phyloP scores from a whole-genome alignment of 805 yeast genomes.

The Candida xyloterini region DNA sequence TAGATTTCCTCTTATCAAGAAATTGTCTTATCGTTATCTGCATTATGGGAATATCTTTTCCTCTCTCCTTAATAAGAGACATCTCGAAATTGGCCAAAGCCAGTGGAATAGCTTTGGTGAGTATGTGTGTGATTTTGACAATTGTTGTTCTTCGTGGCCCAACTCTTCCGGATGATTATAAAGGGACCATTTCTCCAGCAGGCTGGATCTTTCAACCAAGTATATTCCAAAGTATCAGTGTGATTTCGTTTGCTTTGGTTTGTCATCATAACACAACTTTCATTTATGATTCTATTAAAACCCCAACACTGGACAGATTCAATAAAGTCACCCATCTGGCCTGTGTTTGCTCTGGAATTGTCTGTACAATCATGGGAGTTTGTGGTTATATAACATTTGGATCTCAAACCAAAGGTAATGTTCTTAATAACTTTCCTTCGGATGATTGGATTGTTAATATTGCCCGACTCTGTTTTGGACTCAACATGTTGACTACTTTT shows the following conservation, averaged over 20 bases:
- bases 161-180: conserved; percentile 42
- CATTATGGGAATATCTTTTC: conserved; percentile 73
- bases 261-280: conserved; percentile 94
- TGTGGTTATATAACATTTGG: conserved; percentile 77
- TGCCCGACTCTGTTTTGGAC: conserved; percentile 87
- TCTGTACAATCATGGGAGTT: conserved; percentile 74
- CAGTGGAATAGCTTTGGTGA: conserved; percentile 76
- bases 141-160: conserved; percentile 79
- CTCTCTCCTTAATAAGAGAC: conserved; percentile 74
- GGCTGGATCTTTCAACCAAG: conserved; percentile 57
- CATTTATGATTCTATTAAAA: conserved; percentile 77
- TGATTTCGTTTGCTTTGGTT: conserved; percentile 90
- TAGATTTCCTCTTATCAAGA: conserved; percentile 59
- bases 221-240: conserved; percentile 88
- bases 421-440: conserved; percentile 80
- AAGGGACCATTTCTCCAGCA: conserved; percentile 44
- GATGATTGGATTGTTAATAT: conserved; percentile 73
- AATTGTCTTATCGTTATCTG: conserved; percentile 68
- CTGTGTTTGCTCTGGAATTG: conserved; percentile 74
- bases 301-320: conserved; percentile 74
- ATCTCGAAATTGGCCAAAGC: conserved; percentile 86
- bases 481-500: conserved; percentile 88
- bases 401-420: conserved; percentile 77
- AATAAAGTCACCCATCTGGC: conserved; percentile 78
- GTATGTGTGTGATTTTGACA: conserved; percentile 76